Percentiles rank a stretch among this genome's conserved stretches.
These are phyloP conservation scores for Cutaneotrichosporon spelunceum DNA, from an alignment of 1,284 basidiomycete genomes.

Conservation along the genomic window DNA sequence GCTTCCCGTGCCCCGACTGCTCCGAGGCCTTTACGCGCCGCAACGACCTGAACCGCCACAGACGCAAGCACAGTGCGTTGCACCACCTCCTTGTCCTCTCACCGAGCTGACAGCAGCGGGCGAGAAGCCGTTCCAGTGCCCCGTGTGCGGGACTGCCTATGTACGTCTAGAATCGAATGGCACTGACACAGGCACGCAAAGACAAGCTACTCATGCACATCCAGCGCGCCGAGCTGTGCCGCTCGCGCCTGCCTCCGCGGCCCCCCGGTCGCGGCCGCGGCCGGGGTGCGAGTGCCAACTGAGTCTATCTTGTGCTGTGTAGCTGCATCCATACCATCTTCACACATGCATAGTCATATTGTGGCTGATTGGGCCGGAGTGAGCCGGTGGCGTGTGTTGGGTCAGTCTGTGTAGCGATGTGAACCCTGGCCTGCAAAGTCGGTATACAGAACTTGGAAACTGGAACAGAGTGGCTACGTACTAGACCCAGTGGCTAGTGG, in stretches of 20 bases:
- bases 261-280: slow-evolving; percentile 10
- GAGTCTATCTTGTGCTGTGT: background rate
- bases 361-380: too few relatives aligned
- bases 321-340: background rate
- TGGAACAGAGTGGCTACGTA: too few relatives aligned
- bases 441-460: too few relatives aligned
- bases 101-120: slow-evolving; percentile 21
- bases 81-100: too few relatives aligned
- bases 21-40: slow-evolving; percentile 24
- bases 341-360: background rate
- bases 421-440: too few relatives aligned
- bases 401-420: too few relatives aligned
- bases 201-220: slow-evolving; percentile 29
- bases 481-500: too few relatives aligned
- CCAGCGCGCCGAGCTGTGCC: slow-evolving; percentile 24
- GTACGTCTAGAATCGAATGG: slow-evolving; percentile 4
- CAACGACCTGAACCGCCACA: slow-evolving; percentile 27
- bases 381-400: too few relatives aligned
- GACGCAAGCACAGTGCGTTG: slow-evolving; percentile 23
- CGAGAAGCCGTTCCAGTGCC: slow-evolving; percentile 25
- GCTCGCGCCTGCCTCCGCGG: slow-evolving; percentile 20
- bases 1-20: slow-evolving; percentile 25
- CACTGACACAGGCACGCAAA: slow-evolving; percentile 26
- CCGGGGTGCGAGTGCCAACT: slow-evolving; percentile 5
- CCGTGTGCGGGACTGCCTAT: slow-evolving; percentile 20